Conservation (phyloP, 345 rosid genomes). For the Pugionium cornutum region DNA sequence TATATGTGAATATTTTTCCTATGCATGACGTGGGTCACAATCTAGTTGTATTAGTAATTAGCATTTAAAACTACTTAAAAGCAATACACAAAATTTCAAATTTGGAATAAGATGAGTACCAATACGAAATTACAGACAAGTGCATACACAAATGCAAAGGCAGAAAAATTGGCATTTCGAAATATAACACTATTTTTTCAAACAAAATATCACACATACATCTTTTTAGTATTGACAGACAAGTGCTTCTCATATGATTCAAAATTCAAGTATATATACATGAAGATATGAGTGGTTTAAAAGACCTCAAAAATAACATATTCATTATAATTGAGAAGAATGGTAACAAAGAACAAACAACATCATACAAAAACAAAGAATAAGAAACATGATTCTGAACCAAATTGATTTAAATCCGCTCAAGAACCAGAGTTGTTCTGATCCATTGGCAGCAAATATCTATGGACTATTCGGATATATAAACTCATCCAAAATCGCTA, state of each 20-base stretch:
- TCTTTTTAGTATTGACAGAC: neutral
- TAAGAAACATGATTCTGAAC: constrained; percentile 10
- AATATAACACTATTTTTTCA: no score
- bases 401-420: constrained; percentile 6
- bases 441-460: constrained; percentile 1
- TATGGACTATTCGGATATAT: neutral
- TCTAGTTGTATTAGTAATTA: no score
- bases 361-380: neutral
- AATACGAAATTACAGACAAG: neutral
- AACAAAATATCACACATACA: neutral
- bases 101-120: neutral
- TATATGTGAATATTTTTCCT: no score
- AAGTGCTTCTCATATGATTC: neutral
- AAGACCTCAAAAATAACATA: neutral
- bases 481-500: neutral
- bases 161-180: no score
- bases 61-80: neutral
- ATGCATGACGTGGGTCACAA: no score
- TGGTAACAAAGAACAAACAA: neutral
- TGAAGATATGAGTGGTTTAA: neutral
- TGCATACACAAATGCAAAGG: no score
- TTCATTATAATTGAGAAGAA: constrained; percentile 16
- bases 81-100: neutral
- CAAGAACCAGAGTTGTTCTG: constrained; percentile 16
- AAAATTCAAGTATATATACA: neutral